phyloP scores from a whole-genome alignment of 1,284 basidiomycete genomes.

The Lentinus polychrous region DNA sequence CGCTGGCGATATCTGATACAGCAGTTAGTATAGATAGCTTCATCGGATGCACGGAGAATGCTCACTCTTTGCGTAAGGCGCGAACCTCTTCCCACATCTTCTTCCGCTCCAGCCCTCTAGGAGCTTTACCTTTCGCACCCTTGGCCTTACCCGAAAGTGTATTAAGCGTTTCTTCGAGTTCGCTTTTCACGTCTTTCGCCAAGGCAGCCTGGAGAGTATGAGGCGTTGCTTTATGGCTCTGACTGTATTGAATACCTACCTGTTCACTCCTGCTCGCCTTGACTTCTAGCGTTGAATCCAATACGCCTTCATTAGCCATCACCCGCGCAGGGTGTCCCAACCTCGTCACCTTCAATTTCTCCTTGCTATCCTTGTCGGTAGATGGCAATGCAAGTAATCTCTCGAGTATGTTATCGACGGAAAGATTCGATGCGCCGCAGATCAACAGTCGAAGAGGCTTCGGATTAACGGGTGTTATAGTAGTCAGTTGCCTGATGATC shows the following conservation, averaged over 20 bases:
- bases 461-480: constrained; percentile 37
- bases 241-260: constrained; percentile 25
- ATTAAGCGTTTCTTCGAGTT: constrained; percentile 66
- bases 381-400: constrained; percentile 61
- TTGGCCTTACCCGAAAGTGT: constrained; percentile 75
- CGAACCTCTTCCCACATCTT: constrained; percentile 91
- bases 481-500: constrained; percentile 78
- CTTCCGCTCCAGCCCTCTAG: constrained; percentile 72
- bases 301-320: constrained; percentile 61
- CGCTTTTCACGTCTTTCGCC: constrained; percentile 79
- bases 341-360: constrained; percentile 63
- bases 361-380: constrained; percentile 29
- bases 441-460: constrained; percentile 63
- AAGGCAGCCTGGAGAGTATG: constrained; percentile 45
- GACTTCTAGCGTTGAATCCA: constrained; percentile 83
- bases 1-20: constrained; percentile 72
- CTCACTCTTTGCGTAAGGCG: constrained; percentile 85
- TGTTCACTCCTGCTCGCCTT: constrained; percentile 77
- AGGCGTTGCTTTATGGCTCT: neutral
- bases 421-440: constrained; percentile 87
- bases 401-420: constrained; percentile 88
- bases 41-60: constrained; percentile 1
- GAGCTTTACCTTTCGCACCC: constrained; percentile 63
- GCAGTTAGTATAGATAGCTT: constrained; percentile 1
- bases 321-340: constrained; percentile 93